Base-by-base conservation (phyloP, 495 filamentous ascomycete genomes). In the Astrothelium subdiscretum region DNA sequence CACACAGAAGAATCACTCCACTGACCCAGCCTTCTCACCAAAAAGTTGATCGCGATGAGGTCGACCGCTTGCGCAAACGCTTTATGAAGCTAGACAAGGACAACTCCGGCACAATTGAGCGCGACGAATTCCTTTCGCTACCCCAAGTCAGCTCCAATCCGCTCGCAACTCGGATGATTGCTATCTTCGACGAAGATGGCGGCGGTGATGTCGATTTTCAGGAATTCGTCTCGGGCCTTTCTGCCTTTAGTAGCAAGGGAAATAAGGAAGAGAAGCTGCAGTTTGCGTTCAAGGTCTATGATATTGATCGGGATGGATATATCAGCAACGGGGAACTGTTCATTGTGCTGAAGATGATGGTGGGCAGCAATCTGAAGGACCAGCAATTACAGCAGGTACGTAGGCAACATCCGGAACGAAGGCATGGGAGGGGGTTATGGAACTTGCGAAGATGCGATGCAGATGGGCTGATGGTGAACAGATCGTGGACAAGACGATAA, bases 71-170 rank as follows among this genome's bases (percentile, higher is more conserved):
- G 65, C 84, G 90, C 66, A 99, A 97, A 77, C 83, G 92, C 61
- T 99, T 99, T 71, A 97, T 97, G 92, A 99, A 99, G 74, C 81
- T 98, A 51, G 94, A 98, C 74, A 98, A 96, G 92, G 94, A 99
- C 73, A 91, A 91, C 75, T 97, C 92, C 18, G 94, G 94, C 64
- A 97, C 94, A 11, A 94, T 99, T 74, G 94, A 99, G 73, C 92
- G 95, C 70, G 94, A 97, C 65, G 94, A 99, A 72, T 99, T 99
- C 76, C 86, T 99, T 60, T 92, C 88, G 67, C 83, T 99, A 26
- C 94, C 94, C 27, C 95, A 97, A 79, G 92, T 99, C 73, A 94
- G 90, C 38, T 96, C 92, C 38, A 99, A 99, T 77, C 94, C 94
- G 5, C 86, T 99, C 43, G 95, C 94, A 54, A 97, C 94, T n/a